phyloP scores from a whole-genome alignment of 1,284 basidiomycete species.

The Moesziomyces aphidis region DNA sequence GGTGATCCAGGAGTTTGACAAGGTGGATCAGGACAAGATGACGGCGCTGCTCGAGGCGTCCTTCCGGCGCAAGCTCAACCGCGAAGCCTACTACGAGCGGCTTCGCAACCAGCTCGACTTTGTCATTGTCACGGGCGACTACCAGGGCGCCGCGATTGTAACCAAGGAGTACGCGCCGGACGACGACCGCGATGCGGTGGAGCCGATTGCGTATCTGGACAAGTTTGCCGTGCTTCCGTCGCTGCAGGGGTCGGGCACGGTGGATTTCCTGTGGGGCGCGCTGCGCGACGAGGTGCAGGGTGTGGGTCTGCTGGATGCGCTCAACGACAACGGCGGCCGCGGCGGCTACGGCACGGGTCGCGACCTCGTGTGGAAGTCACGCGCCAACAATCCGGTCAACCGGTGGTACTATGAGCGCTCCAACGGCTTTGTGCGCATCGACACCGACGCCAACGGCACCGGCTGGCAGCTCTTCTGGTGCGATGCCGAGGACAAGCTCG shows the following conservation, averaged over 20 bases:
- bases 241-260: slow-evolving; percentile 96
- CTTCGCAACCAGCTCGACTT: slow-evolving; percentile 85
- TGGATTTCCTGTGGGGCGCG: slow-evolving; percentile 99
- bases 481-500: slow-evolving; percentile 84
- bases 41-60: slow-evolving; percentile 85
- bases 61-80: slow-evolving; percentile 82
- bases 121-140: slow-evolving; percentile 94
- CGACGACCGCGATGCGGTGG: slow-evolving; percentile 33
- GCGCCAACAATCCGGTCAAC: slow-evolving; percentile 94
- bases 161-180: slow-evolving; percentile 77
- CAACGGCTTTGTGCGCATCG: slow-evolving; percentile 85
- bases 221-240: slow-evolving; percentile 96
- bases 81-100: slow-evolving; percentile 81
- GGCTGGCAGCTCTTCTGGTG: slow-evolving; percentile 97
- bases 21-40: slow-evolving; percentile 81
- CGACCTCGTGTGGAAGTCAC: slow-evolving; percentile 94
- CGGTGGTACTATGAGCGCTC: slow-evolving; percentile 99
- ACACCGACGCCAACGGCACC: slow-evolving; percentile 46
- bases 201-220: slow-evolving; percentile 88
- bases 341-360: slow-evolving; percentile 90
- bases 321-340: slow-evolving; percentile 86
- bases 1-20: slow-evolving; percentile 76
- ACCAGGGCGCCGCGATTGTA: slow-evolving; percentile 93
- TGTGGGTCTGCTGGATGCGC: slow-evolving; percentile 89
- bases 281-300: slow-evolving; percentile 98